These are phyloP conservation scores for Saccharomycopsis babjevae DNA, from an alignment of 805 yeast genomes.

Conservation along the genomic window DNA sequence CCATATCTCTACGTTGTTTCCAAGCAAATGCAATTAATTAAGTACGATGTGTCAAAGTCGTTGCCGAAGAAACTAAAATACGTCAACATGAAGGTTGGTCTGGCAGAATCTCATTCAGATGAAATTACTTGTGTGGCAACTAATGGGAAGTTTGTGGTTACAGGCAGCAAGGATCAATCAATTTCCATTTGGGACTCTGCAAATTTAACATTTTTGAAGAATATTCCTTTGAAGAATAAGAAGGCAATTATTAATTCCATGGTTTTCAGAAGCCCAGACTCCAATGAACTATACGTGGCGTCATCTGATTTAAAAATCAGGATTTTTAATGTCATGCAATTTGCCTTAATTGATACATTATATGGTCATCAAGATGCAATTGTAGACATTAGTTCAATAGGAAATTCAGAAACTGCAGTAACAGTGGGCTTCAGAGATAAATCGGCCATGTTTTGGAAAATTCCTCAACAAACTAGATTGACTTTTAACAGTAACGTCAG, in stretches of 20 bases:
- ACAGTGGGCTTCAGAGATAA: constrained; percentile 94
- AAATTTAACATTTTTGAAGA: constrained; percentile 63
- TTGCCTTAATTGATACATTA: constrained; percentile 79
- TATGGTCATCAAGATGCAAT: constrained; percentile 95
- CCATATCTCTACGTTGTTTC: constrained; percentile 64
- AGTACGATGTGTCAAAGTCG: constrained; percentile 59
- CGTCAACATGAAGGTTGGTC: constrained; percentile 25
- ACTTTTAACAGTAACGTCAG: constrained; percentile 76
- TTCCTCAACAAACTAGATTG: constrained; percentile 87
- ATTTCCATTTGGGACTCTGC: constrained; percentile 82
- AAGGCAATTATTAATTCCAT: constrained; percentile 65
- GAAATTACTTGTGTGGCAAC: constrained; percentile 73
- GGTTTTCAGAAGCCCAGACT: constrained; percentile 57
- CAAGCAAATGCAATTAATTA: constrained; percentile 69
- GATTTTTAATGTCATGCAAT: constrained; percentile 75
- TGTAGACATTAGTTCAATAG: constrained; percentile 66
- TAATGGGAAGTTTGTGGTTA: constrained; percentile 80
- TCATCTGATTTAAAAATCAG: constrained; percentile 89
- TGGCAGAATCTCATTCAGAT: constrained; percentile 62
- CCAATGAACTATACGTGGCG: constrained; percentile 83
- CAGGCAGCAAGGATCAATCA: constrained; percentile 81
- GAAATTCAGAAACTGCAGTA: constrained; percentile 77
- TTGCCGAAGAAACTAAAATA: constrained; percentile 61
- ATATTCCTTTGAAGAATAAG: constrained; percentile 62
- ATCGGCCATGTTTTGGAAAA: constrained; percentile 94